These are phyloP conservation scores for Medicago ruthenica DNA, from an alignment of 306 rosid species.

Conservation along the genomic window DNA sequence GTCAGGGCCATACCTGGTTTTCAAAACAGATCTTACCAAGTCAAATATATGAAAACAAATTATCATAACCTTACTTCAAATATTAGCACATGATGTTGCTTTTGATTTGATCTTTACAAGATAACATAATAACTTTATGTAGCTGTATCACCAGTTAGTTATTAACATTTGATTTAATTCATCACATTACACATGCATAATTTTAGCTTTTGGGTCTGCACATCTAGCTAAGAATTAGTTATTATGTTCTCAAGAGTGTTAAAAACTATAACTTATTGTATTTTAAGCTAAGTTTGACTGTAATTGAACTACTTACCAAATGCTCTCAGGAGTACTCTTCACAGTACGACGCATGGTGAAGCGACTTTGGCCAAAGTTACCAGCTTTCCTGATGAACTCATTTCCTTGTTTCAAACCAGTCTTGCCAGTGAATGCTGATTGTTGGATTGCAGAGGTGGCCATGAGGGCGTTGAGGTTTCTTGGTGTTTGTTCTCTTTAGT, in stretches of 20 bases:
- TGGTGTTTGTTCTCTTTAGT: slow-evolving; percentile 22
- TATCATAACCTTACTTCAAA: background rate
- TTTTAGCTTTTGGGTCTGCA: background rate
- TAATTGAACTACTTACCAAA: slow-evolving; percentile 60
- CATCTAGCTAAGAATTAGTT: slow-evolving; percentile 24
- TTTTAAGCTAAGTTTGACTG: background rate
- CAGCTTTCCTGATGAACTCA: slow-evolving; percentile 77
- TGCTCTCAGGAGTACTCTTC: slow-evolving; percentile 87
- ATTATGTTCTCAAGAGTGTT: slow-evolving; percentile 10
- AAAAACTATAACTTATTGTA: background rate
- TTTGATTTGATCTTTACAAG: background rate
- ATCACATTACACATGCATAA: slow-evolving; percentile 16
- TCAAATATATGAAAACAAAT: slow-evolving; percentile 31
- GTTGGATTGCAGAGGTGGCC: slow-evolving; percentile 91
- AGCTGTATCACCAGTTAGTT: background rate
- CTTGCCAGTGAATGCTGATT: slow-evolving; percentile 85
- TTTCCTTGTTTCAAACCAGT: slow-evolving; percentile 75
- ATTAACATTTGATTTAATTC: background rate
- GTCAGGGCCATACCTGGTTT: slow-evolving; percentile 92
- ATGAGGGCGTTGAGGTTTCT: slow-evolving; percentile 46
- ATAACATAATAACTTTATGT: background rate
- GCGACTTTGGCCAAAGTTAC: slow-evolving; percentile 67
- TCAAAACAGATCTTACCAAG: slow-evolving; percentile 30
- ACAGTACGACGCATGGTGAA: slow-evolving; percentile 84
- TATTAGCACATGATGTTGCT: background rate